A percentile compares a stretch with the other conserved stretches of the same genome.
Conservation (phyloP, 75 land plant species). For the Cryptomeria japonica region DNA sequence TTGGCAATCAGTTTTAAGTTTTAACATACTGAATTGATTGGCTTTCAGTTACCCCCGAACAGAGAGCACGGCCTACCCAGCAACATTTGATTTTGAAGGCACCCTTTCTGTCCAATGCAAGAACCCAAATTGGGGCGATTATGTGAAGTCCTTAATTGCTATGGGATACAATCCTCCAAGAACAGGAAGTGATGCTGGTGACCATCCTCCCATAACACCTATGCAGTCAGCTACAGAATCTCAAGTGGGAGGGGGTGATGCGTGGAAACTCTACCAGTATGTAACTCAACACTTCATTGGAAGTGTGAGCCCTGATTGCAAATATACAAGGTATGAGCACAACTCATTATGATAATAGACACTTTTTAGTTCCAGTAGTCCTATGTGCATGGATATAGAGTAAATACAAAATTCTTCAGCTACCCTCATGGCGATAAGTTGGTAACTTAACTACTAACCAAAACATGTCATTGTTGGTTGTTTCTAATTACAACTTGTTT, state of each 20-base stretch:
- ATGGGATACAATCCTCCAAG: slow-evolving; percentile 69
- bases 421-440: too few relatives aligned
- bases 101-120: slow-evolving; percentile 47
- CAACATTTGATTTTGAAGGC: slow-evolving; percentile 81
- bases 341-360: not conserved
- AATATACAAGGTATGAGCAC: slow-evolving; percentile 60
- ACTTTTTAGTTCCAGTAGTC: not conserved
- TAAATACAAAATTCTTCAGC: not conserved
- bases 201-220: slow-evolving; percentile 98
- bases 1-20: not conserved
- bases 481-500: not conserved
- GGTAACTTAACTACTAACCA: not conserved
- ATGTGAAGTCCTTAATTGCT: slow-evolving; percentile 52
- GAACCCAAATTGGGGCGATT: slow-evolving; percentile 79
- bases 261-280: slow-evolving; percentile 92
- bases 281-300: slow-evolving; percentile 92
- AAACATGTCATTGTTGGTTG: not conserved
- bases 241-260: slow-evolving; percentile 75
- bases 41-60: slow-evolving; percentile 91
- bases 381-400: not conserved
- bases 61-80: slow-evolving; percentile 94
- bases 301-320: slow-evolving; percentile 87
- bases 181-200: slow-evolving; percentile 86
- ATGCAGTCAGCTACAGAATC: slow-evolving; percentile 81
- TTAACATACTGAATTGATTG: slow-evolving; percentile 4